phyloP scores from a whole-genome alignment of 306 rosid genomes.

The Datisca glomerata region DNA sequence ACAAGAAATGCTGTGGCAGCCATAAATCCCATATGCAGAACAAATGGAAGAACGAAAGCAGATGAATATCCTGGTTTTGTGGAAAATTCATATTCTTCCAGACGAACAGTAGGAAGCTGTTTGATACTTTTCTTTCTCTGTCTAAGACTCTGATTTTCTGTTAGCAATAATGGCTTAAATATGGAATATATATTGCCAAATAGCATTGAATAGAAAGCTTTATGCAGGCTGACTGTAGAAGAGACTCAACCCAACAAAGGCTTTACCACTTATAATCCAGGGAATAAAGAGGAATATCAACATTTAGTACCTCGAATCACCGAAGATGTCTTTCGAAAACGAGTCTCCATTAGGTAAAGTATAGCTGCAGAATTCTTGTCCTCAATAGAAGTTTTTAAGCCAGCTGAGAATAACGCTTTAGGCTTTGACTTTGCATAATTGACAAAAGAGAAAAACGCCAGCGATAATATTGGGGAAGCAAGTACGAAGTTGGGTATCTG shows the following conservation, averaged over 20 bases:
- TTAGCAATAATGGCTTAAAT: conserved; percentile 8
- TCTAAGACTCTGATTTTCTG: conserved; percentile 40
- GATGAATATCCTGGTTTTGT: conserved; percentile 42
- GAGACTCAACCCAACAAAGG: too few relatives aligned
- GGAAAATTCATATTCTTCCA: conserved; percentile 22
- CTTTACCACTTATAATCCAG: too few relatives aligned
- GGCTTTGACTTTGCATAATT: conserved; percentile 74
- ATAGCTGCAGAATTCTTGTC: conserved; percentile 39
- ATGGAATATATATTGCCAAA: too few relatives aligned
- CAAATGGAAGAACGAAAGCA: conserved; percentile 63
- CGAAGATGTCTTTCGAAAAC: conserved; percentile 26
- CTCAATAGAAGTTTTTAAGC: conserved; percentile 45
- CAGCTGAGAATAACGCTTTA: conserved; percentile 46
- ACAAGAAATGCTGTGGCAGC: conserved; percentile 64
- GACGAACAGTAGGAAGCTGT: conserved; percentile 12
- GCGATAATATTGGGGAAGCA: conserved; percentile 68
- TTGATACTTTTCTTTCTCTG: conserved; percentile 32
- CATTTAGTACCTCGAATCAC: conserved; percentile 32
- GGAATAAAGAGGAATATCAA: background rate
- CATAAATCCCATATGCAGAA: conserved; percentile 76
- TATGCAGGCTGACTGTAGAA: too few relatives aligned
- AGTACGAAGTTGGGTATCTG: conserved; percentile 88
- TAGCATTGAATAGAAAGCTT: too few relatives aligned
- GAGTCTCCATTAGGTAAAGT: conserved; percentile 20
- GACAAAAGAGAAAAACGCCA: conserved; percentile 56